Evolutionary conservation across 768 basidiomycete species (phyloP).

Genomic region (Tricholoma sp.): DNA sequence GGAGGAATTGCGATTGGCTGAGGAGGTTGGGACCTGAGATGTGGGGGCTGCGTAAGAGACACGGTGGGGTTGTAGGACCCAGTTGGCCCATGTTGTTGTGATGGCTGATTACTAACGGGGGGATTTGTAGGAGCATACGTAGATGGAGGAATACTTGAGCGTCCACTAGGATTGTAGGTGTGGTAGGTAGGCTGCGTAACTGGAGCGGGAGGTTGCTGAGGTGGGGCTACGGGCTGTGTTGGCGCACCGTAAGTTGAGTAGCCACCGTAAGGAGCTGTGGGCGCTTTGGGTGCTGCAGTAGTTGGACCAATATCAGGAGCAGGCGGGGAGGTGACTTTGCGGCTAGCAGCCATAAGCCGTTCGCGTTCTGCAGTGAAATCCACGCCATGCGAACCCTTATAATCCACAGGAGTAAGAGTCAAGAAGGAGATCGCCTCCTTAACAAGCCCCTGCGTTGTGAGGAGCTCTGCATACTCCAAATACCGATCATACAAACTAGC

Average conservation of each 20-base stretch:
- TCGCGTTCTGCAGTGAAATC: conserved; percentile 34
- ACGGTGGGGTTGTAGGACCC: conserved; percentile 14
- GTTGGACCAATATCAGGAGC: conserved; percentile 16
- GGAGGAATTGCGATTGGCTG: conserved; percentile 36
- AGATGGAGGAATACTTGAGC: conserved; percentile 4
- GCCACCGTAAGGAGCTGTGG: conserved; percentile 18
- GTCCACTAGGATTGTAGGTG: conserved; percentile 8
- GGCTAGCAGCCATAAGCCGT: conserved; percentile 32
- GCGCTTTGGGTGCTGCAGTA: conserved; percentile 6
- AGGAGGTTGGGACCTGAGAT: conserved; percentile 30
- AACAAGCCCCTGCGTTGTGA: conserved; percentile 86
- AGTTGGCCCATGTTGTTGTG: conserved; percentile 33
- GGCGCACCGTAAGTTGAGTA: conserved; percentile 18
- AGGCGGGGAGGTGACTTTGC: conserved; percentile 10
- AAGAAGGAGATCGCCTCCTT: conserved; percentile 78
- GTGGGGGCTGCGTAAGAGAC: conserved; percentile 37
- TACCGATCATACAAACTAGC: conserved; percentile 87
- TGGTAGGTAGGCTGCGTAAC: conserved; percentile 10
- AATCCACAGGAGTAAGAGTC: conserved; percentile 72
- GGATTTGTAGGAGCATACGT: conserved; percentile 22
- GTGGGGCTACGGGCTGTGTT: conserved; percentile 13
- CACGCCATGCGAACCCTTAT: conserved; percentile 52
- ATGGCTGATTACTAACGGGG: conserved; percentile 9
- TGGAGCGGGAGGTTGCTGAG: conserved; percentile 7
- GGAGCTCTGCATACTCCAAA: conserved; percentile 91